Conservation (phyloP, 2,329 filamentous ascomycete genomes). For the Cephalotrichum gorgonifer region DNA sequence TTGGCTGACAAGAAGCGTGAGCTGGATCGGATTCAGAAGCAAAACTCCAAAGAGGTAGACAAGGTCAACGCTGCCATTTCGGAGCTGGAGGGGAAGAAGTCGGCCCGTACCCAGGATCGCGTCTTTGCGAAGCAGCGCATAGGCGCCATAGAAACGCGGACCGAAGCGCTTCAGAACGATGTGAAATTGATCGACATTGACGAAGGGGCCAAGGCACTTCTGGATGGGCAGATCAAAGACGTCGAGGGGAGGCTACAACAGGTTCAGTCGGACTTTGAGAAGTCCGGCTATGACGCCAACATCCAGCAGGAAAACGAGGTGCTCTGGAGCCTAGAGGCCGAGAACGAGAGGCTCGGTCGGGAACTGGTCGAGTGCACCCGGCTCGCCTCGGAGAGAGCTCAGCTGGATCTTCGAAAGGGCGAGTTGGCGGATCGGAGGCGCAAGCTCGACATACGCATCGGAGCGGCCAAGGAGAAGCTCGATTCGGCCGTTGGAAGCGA, state of each 20-base stretch:
- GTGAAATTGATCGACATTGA: conserved; percentile 69
- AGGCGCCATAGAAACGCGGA: conserved; percentile 60
- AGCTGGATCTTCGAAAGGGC: conserved; percentile 73
- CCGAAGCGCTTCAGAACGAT: conserved; percentile 53
- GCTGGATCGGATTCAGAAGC: conserved; percentile 62
- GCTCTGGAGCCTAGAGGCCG: conserved; percentile 59
- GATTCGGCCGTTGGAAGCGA: conserved; percentile 48
- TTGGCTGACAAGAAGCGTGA: conserved; percentile 69
- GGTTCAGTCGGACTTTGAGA: conserved; percentile 52
- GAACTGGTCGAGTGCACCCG: conserved; percentile 78
- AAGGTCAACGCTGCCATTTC: conserved; percentile 63
- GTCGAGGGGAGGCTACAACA: conserved; percentile 52
- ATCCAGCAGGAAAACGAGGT: conserved; percentile 56
- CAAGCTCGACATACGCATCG: conserved; percentile 66
- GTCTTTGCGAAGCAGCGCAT: conserved; percentile 65
- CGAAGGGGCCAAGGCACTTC: conserved; percentile 69
- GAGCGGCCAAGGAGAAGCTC: conserved; percentile 64
- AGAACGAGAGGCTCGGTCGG: conserved; percentile 60
- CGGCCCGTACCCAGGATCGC: conserved; percentile 63
- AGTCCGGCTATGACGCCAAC: conserved; percentile 58
- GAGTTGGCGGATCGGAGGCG: conserved; percentile 64
- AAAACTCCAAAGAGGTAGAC: conserved; percentile 64
- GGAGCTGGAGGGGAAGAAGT: conserved; percentile 63
- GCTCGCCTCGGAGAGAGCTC: conserved; percentile 71
- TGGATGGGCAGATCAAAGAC: conserved; percentile 66